Base-by-base conservation (phyloP, 345 rosid species). In the Gossypium mustelinum region DNA sequence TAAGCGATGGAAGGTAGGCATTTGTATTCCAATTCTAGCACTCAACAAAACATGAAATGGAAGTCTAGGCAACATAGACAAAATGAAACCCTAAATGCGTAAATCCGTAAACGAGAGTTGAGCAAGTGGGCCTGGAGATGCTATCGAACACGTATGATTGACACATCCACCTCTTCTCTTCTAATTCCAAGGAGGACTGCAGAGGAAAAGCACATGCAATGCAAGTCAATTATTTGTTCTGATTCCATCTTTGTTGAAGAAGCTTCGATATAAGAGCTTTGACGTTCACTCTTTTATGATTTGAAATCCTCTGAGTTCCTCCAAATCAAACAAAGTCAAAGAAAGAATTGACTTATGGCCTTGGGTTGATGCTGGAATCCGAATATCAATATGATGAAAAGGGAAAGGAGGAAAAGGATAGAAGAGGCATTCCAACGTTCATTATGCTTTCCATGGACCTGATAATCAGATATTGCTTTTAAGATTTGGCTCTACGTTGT, bases 231-330 rank as follows among this genome's bases (percentile, higher is more conserved):
- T 41, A 61, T 61, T 18, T 13, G 44, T 13, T 63, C 1, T n/a
- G 41, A 39, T 64, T 64, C 68, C 14, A 64, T 41, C 68, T 39
- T 64, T 64, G 20, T n/a, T 64, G 50, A 64, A 64, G 68, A 64
- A 64, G 68, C 68, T 64, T 62, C 24, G 50, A 7, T 43, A 64
- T 41, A 64, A 64, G 68, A 57, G 68, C 12, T 61, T 41, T n/a
- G 68, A 64, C 68, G 48, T 64, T 41, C 68, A 64, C 24, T 64
- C 48, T 48, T 63, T 39, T 39, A 63, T 39, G 47, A 34, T 63
- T 34, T 8, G 13, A 39, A 63, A 55, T 55, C 59, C 58, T 54
- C 4, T 18, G 11, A 55, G 59, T n/a, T 9, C 68, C 45, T 62
- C 45, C 44, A 2, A 62, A 39, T 63, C 22, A 8, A 22, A 63